Evolutionary conservation across 352 stramenopile genomes (phyloP), one percentile per base, ranked within the genome.

Genomic region (Globisporangium nodosum): DNA sequence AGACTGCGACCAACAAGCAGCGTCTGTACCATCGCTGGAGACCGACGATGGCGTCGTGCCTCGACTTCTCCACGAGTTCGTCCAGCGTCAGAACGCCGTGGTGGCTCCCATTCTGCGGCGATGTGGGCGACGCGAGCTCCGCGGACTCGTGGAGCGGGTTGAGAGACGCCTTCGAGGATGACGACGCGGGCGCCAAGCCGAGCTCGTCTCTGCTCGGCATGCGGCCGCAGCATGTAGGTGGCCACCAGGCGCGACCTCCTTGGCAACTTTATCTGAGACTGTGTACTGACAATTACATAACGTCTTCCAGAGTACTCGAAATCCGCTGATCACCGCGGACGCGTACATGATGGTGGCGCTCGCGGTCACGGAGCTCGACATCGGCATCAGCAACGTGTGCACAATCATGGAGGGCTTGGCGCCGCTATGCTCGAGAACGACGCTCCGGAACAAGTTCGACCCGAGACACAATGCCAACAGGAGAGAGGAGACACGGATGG

Each of bases 31-130:
- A 83, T 65, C 71, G 65, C 62, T 83, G 73, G 6, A 83, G 48
- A 8, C 60, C 61, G 24, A 83, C 54, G 20, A 70, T 67, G 1
- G 73, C 71, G 42, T 76, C 71, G 21, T 67, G 61, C 31, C 59
- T 61, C 5, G 74, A 76, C 52, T 73, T 67, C 45, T 83, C 71
- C 18, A 75, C 50, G 48, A 76, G 63, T 37, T 83, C 69, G 5
- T 69, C 68, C 37, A 75, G 56, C 8, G 73, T 65, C 11, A 61
- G 58, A 2, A 65, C 59, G 16, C 31, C 15, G 18, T n/a, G 54
- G 47, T 18, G 43, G 31, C 3, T 11, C 21, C 37, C 31, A 3
- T 37, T n/a, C 13, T 15, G 15, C 3, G 20, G 18, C 2, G 37
- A 42, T 1, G 47, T n/a, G 8, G 0, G 16, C 15, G 30, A 30